phyloP scores from a whole-genome alignment of 139 green algal species.

The Chlamydomonas incerta region DNA sequence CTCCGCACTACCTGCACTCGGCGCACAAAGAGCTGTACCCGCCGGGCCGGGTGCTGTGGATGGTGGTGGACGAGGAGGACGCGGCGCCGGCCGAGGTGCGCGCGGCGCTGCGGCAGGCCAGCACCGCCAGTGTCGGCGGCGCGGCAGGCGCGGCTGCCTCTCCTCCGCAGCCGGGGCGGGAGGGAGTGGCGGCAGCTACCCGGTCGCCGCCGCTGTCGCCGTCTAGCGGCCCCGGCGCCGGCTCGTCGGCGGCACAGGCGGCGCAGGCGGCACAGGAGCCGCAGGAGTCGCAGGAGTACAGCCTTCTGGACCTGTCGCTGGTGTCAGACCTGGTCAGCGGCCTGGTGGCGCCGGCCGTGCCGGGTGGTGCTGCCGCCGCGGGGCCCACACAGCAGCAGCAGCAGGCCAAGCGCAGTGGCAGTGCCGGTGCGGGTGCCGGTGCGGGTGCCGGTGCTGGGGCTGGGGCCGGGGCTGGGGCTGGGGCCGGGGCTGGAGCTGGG shows the following conservation, averaged over 20 bases:
- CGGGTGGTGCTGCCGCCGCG: background rate
- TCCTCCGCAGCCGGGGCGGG: too few species aligned
- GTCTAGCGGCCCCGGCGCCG: background rate
- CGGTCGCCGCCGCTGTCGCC: too few species aligned
- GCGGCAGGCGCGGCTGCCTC: background rate
- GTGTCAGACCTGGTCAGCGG: constrained; percentile 7
- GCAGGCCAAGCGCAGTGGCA: background rate
- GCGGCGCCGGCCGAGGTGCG: background rate
- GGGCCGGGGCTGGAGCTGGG: too few species aligned
- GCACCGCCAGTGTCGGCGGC: background rate
- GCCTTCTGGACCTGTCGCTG: constrained; percentile 15
- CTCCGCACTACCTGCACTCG: constrained; percentile 26
- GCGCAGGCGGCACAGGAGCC: too few species aligned
- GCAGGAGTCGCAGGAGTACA: background rate
- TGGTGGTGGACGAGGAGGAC: constrained; percentile 6
- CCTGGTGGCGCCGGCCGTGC: background rate
- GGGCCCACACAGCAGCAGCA: background rate
- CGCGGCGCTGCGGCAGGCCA: background rate
- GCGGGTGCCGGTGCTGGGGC: too few species aligned
- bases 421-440: too few species aligned
- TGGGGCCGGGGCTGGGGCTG: too few species aligned
- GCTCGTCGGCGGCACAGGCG: background rate
- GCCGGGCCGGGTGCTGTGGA: constrained; percentile 38
- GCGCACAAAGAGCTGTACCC: constrained; percentile 40
- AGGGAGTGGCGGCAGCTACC: too few species aligned